Base-by-base conservation (phyloP, 2,329 filamentous ascomycete species). In the Sporothrix brasiliensis region DNA sequence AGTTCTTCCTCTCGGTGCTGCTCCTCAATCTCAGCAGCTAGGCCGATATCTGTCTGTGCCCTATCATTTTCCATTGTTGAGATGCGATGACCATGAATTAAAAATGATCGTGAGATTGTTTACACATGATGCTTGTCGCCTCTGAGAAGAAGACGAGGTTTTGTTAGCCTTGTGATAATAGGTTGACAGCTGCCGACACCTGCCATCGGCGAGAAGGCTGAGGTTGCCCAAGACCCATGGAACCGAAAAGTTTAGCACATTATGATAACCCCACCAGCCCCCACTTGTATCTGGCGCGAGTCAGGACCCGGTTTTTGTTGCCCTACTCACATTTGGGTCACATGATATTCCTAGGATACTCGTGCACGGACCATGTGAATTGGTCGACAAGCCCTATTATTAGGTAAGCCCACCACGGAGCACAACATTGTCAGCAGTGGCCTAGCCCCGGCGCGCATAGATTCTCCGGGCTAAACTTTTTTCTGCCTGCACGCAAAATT, bases 1-100 rank as follows among this genome's bases (percentile, higher is more conserved):
- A 80, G 77, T 71, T 87, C 72, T 84, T 71, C 70, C 16, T 53
- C 52, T 52, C 69, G 67, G 14, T 74, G 67, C 52, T 70, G 69
- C 30, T 70, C 73, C 73, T 89, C 89, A 53, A 91, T 88, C 74
- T 91, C 88, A 67, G 87, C 85, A 14, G 88, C 89, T 54, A 91
- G 85, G 71, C 91, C 91, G 39, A 94, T 81, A 76, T 93, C 91
- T 44, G 89, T 86, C 72, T 88, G 83, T 44, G 86, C 88, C 75
- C 92, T 83, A 77, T 94, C 92, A 75, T 92, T 88, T 78, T 94
- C 92, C 92, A 94, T 94, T 54, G 34, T 71, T 19, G 10, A 49
- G 21, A 39, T 21, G 13, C 4, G 16, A 9, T 21, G 19, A 19
- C 50, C 41, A 14, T 14, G 9, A 39, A 41, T 16, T 6, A 34